These are phyloP conservation scores for Penicillium arizonense DNA, from an alignment of 495 filamentous ascomycete species.

Conservation along the genomic window DNA sequence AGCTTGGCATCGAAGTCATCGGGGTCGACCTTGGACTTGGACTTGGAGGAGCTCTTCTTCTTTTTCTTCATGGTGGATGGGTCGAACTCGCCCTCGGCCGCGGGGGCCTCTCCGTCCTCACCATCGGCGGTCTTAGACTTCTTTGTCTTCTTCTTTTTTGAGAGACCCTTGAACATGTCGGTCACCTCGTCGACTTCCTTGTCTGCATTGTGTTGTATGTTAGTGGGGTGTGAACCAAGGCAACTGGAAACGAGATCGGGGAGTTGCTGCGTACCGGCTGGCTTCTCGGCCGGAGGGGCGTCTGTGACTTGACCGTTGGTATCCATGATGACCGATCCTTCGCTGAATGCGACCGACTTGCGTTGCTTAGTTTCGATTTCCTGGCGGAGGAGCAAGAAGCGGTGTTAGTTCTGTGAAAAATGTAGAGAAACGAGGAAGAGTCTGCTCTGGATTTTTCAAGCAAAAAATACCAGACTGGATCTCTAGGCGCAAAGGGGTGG, in stretches of 20 bases:
- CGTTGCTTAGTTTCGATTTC: conserved; percentile 55
- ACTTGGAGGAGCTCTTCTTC: conserved; percentile 69
- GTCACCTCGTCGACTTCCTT: conserved; percentile 69
- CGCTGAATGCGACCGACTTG: conserved; percentile 89
- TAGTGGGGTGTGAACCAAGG: conserved; percentile 6
- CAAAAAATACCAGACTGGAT: neutral
- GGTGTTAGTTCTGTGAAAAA: conserved; percentile 16
- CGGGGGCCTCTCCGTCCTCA: conserved; percentile 56
- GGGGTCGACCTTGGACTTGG: conserved; percentile 53
- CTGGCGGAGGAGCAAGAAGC: conserved; percentile 12
- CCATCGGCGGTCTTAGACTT: conserved; percentile 59
- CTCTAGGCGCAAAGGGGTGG: conserved; percentile 1
- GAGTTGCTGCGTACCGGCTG: conserved; percentile 31
- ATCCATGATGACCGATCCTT: conserved; percentile 79
- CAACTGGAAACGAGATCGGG: neutral
- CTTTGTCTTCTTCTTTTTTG: conserved; percentile 81
- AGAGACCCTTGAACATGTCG: conserved; percentile 77
- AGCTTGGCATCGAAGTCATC: conserved; percentile 81
- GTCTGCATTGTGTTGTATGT: conserved; percentile 36
- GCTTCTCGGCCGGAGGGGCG: conserved; percentile 60
- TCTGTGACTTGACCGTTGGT: conserved; percentile 79
- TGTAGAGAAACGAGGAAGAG: neutral
- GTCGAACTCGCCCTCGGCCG: conserved; percentile 68
- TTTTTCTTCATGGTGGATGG: conserved; percentile 84
- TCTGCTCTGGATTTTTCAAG: neutral